A percentile compares a stretch with the other conserved stretches of the same genome.
Evolutionary conservation across 1,284 basidiomycete genomes (phyloP).

Genomic region (Phellinidium pouzarii): DNA sequence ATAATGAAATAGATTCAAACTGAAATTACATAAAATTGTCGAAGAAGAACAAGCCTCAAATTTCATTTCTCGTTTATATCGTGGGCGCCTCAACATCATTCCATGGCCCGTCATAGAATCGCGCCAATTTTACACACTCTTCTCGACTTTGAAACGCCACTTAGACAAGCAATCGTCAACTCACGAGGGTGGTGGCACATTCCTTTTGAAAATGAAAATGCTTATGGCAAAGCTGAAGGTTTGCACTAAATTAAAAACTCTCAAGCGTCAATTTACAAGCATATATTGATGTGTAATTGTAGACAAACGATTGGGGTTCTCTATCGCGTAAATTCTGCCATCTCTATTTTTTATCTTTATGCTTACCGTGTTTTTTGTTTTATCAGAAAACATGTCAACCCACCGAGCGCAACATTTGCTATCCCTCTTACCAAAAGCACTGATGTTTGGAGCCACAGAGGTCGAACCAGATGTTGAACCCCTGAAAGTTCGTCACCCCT

Average conservation of each 20-base stretch:
- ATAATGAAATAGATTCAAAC: slow-evolving; percentile 35
- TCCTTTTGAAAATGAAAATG: slow-evolving; percentile 52
- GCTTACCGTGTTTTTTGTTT: not conserved
- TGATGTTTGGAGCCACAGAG: slow-evolving; percentile 42
- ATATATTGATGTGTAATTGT: not conserved
- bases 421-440: slow-evolving; percentile 36
- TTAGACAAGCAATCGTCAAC: slow-evolving; percentile 43
- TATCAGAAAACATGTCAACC: slow-evolving; percentile 47
- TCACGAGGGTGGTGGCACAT: slow-evolving; percentile 44
- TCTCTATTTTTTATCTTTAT: slow-evolving; percentile 3
- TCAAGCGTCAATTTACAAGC: not conserved
- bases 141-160: slow-evolving; percentile 37
- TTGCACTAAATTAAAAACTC: not conserved
- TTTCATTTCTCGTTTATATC: slow-evolving; percentile 51
- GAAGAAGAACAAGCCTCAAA: slow-evolving; percentile 53
- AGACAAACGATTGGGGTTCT: slow-evolving; percentile 61
- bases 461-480: slow-evolving; percentile 39
- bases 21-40: slow-evolving; percentile 52
- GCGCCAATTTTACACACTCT: slow-evolving; percentile 48
- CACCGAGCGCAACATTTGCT: slow-evolving; percentile 44
- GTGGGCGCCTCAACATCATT: slow-evolving; percentile 48
- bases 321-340: slow-evolving; percentile 40
- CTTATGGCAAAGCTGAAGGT: slow-evolving; percentile 65
- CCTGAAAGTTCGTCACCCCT: slow-evolving; percentile 36
- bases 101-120: slow-evolving; percentile 65